Evolutionary conservation across 164 flowering plant genomes (phyloP).

Genomic region (Vitis cinerea): DNA sequence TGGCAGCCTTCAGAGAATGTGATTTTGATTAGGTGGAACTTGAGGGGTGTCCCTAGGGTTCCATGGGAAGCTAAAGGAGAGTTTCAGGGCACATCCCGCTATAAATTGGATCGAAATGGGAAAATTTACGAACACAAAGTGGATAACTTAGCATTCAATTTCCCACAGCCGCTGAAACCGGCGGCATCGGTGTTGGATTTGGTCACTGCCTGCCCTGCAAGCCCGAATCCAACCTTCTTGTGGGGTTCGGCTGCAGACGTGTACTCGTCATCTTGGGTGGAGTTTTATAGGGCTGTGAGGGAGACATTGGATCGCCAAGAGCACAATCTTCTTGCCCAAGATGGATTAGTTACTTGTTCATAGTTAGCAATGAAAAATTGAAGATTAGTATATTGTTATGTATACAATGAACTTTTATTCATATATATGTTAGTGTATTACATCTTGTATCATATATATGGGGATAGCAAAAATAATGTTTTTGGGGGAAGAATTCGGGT

Average conservation of each 20-base stretch:
- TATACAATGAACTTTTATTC: constrained; percentile 5
- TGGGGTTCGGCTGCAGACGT: constrained; percentile 43
- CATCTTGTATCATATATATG: constrained; percentile 23
- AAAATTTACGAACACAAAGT: constrained; percentile 89
- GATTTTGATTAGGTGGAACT: constrained; percentile 83
- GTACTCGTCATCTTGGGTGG: constrained; percentile 71
- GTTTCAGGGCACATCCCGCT: constrained; percentile 88
- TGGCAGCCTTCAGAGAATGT: constrained; percentile 89
- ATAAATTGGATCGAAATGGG: constrained; percentile 80
- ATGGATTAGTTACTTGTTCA: constrained; percentile 57
- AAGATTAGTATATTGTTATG: not conserved
- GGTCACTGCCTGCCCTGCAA: constrained; percentile 77
- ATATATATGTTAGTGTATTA: constrained; percentile 10
- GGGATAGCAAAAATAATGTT: constrained; percentile 13
- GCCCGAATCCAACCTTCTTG: constrained; percentile 83
- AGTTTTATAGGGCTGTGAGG: constrained; percentile 69
- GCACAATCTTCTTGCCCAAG: constrained; percentile 34
- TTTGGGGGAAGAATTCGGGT: constrained; percentile 7
- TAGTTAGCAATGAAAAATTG: constrained; percentile 20
- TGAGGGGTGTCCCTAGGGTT: constrained; percentile 83
- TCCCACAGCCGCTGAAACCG: constrained; percentile 63
- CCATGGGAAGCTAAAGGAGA: constrained; percentile 91
- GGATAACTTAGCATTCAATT: constrained; percentile 81
- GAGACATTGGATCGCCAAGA: constrained; percentile 53
- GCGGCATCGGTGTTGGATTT: constrained; percentile 79